Evolutionary conservation across 1,284 basidiomycete species (phyloP).

Genomic region (Athelia sp.): DNA sequence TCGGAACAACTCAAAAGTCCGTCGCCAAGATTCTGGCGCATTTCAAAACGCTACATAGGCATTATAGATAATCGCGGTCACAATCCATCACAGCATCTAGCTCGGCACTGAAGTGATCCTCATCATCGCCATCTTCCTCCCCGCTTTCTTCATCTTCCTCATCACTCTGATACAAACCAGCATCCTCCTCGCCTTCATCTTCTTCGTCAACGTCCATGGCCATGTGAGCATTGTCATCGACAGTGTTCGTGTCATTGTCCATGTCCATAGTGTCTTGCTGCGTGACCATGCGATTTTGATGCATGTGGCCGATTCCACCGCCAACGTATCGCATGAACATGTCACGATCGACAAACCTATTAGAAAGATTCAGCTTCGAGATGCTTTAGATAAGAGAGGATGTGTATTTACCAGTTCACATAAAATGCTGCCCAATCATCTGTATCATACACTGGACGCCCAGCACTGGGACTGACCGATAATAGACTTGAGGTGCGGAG

Average conservation of each 20-base stretch:
- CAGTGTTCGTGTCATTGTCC: background rate
- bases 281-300: background rate
- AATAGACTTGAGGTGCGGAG: constrained; percentile 3
- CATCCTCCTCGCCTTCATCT: background rate
- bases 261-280: background rate
- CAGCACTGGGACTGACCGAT: background rate
- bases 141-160: background rate
- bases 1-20: no score
- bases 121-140: background rate
- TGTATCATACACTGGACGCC: background rate
- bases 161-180: no score
- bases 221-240: background rate
- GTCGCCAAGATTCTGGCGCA: no score
- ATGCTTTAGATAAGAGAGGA: constrained; percentile 1
- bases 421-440: constrained; percentile 11
- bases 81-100: no score
- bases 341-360: constrained; percentile 10
- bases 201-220: background rate
- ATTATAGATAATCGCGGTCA: no score
- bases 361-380: background rate
- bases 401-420: constrained; percentile 16
- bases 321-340: constrained; percentile 9
- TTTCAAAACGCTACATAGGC: no score
- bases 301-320: constrained; percentile 5
- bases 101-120: no score